Conservation (phyloP, 2,329 filamentous ascomycete genomes). For the Phyllachora maydis region DNA sequence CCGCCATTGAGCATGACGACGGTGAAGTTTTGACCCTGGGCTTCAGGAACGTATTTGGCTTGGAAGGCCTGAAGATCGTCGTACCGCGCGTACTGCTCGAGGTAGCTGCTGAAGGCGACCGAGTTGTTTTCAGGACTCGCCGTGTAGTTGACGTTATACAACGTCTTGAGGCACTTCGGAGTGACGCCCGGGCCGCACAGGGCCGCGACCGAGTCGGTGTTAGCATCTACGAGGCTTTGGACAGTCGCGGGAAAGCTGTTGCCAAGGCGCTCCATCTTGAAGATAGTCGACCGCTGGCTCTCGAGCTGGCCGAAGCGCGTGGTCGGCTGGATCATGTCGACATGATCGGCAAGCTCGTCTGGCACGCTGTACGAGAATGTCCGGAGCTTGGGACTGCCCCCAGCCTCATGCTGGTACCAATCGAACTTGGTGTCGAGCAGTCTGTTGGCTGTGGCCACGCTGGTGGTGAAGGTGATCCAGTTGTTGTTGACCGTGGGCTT, state of each 20-base stretch:
- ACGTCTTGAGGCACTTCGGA: constrained; percentile 22
- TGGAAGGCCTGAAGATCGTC: constrained; percentile 29
- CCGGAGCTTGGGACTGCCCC: constrained; percentile 23
- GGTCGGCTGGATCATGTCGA: constrained; percentile 45
- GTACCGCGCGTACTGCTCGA: constrained; percentile 25
- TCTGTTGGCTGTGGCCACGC: constrained; percentile 26
- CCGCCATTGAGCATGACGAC: constrained; percentile 35
- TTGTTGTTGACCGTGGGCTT: constrained; percentile 24
- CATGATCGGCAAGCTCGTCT: constrained; percentile 24
- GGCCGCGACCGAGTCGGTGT: constrained; percentile 3
- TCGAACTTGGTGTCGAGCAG: constrained; percentile 37
- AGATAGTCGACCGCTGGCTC: constrained; percentile 18
- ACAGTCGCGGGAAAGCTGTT: constrained; percentile 2
- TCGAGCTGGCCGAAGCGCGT: constrained; percentile 34
- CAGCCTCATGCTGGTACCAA: constrained; percentile 25
- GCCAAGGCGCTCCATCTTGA: constrained; percentile 11
- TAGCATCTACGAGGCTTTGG: constrained; percentile 4
- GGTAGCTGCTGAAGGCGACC: constrained; percentile 18
- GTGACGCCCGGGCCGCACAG: constrained; percentile 19
- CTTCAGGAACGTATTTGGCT: constrained; percentile 26
- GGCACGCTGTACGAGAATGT: constrained; percentile 39
- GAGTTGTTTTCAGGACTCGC: constrained; percentile 3
- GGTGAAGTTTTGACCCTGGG: constrained; percentile 28
- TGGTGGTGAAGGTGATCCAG: constrained; percentile 38
- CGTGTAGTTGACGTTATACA: constrained; percentile 25